A percentile compares a stretch with the other conserved stretches of the same genome.
Evolutionary conservation across 2,329 filamentous ascomycete species (phyloP).

Genomic region (Akanthomyces uredinophilus): DNA sequence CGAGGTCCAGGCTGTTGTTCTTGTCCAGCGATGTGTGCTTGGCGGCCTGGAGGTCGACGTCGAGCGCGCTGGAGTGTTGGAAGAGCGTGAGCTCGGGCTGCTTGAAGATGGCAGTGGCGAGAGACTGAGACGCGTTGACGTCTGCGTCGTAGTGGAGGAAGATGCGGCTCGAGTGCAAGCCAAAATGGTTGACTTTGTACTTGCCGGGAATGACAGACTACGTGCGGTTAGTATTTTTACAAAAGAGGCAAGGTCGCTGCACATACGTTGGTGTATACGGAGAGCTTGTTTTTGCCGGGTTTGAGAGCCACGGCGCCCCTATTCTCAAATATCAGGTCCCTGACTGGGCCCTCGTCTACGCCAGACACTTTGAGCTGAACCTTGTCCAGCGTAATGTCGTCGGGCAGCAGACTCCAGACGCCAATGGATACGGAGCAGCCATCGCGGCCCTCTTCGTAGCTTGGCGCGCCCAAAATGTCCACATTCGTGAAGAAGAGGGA

Average conservation of each 20-base stretch:
- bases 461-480: constrained; percentile 61
- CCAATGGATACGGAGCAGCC: constrained; percentile 66
- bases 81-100: constrained; percentile 66
- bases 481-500: constrained; percentile 69
- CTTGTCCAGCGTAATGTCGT: constrained; percentile 61
- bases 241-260: background rate
- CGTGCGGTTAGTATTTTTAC: constrained; percentile 25
- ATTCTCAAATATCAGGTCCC: constrained; percentile 47
- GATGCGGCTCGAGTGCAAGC: constrained; percentile 59
- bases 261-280: constrained; percentile 33
- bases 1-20: constrained; percentile 70
- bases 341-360: constrained; percentile 47
- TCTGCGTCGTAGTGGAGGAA: constrained; percentile 61
- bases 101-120: constrained; percentile 47
- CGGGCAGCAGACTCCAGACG: constrained; percentile 67
- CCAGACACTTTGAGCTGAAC: constrained; percentile 60
- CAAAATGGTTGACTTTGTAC: constrained; percentile 70
- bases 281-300: constrained; percentile 44
- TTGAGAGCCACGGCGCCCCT: constrained; percentile 28
- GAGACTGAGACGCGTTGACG: constrained; percentile 40
- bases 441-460: constrained; percentile 66
- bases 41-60: constrained; percentile 61
- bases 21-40: constrained; percentile 74
- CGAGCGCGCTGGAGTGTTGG: constrained; percentile 62
- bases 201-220: constrained; percentile 64